phyloP scores from a whole-genome alignment of 345 rosid species.

The Populus davidiana region DNA sequence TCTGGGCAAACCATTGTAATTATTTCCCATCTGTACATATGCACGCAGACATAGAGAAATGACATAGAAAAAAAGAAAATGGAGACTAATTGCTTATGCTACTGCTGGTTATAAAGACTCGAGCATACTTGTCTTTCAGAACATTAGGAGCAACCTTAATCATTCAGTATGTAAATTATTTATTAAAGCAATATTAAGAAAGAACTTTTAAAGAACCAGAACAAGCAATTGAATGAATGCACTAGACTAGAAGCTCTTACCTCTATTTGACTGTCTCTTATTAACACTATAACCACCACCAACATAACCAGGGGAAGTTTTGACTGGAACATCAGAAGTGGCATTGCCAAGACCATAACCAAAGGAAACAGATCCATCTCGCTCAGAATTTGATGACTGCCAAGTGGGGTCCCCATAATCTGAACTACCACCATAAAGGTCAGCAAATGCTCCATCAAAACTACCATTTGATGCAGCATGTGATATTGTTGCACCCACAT shows the following conservation, averaged over 20 bases:
- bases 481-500: conserved; percentile 40
- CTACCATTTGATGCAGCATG: conserved; percentile 52
- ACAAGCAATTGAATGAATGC: conserved; percentile 1
- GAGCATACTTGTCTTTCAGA: neutral
- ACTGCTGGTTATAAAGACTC: neutral
- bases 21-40: neutral
- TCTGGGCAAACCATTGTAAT: neutral
- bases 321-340: conserved; percentile 47
- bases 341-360: conserved; percentile 46
- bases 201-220: conserved; percentile 4
- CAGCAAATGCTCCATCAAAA: conserved; percentile 41
- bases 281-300: conserved; percentile 67
- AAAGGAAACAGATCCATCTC: conserved; percentile 51
- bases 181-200: neutral
- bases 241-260: conserved; percentile 28
- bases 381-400: conserved; percentile 49
- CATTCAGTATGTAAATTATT: neutral
- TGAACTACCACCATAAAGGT: conserved; percentile 48
- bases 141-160: neutral
- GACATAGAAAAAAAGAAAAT: neutral
- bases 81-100: neutral
- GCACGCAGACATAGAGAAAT: neutral
- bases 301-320: conserved; percentile 63
- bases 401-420: conserved; percentile 59
- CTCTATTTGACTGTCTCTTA: conserved; percentile 74